phyloP scores from a whole-genome alignment of 257 asterid species.

The Lycium barbarum region DNA sequence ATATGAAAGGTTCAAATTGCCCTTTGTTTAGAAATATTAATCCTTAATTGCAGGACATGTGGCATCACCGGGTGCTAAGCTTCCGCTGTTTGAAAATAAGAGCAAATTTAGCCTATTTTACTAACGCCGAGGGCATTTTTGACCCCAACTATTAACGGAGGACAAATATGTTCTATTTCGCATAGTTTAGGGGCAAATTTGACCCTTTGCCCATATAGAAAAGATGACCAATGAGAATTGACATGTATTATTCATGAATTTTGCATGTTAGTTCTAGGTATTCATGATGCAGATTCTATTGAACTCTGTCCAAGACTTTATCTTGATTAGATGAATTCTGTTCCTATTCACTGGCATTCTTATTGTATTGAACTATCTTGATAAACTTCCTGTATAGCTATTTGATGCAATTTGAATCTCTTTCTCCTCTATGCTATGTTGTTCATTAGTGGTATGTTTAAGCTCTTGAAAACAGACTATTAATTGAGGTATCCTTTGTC shows the following conservation, averaged over 20 bases:
- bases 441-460: neutral
- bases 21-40: too few relatives aligned
- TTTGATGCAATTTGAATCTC: neutral
- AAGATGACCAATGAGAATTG: neutral
- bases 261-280: neutral
- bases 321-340: conserved; percentile 2
- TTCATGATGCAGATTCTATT: neutral
- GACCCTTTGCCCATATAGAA: neutral
- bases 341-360: neutral
- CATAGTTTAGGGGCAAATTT: too few relatives aligned
- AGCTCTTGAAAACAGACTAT: neutral
- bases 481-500: conserved; percentile 33
- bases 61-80: too few relatives aligned
- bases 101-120: too few relatives aligned
- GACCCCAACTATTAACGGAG: too few relatives aligned
- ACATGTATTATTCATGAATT: neutral
- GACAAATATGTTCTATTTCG: too few relatives aligned
- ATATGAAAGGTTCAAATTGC: too few relatives aligned
- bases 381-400: neutral
- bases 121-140: too few relatives aligned
- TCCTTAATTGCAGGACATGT: too few relatives aligned
- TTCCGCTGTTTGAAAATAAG: too few relatives aligned
- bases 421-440: conserved; percentile 6
- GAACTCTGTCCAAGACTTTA: neutral
- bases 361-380: neutral